Base-by-base conservation (phyloP, 148 eudicot species). In the Cornus kousa region DNA sequence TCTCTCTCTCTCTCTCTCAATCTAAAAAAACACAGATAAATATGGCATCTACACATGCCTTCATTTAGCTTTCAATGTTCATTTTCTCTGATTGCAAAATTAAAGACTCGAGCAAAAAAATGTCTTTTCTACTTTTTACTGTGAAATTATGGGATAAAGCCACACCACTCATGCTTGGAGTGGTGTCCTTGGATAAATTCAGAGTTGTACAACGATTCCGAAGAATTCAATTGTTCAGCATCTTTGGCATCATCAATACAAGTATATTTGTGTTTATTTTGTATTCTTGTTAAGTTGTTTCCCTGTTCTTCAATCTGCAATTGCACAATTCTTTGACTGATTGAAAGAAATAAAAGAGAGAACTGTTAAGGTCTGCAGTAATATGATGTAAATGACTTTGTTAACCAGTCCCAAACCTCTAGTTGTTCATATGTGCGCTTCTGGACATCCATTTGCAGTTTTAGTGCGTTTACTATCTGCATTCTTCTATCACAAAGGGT, bases 291-390 rank as follows among this genome's bases (percentile, higher is more conserved):
- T 39, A 8, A 70, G 28, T 50, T 70, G 50, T 24, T 40, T 70
- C 28, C 73, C 73, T 70, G 73, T 39, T 70, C 73, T 70, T 70
- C 73, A 39, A 70, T 39, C 73, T 70, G 24, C 73, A 70, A 70
- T 13, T 70, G 73, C 17, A 70, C 2, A 70, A 37, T 40, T 70
- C 55, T 70, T 70, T 70, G 73, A 37, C 13, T 70, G 73, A 19
- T 39, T 3, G 14, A 40, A 28, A 70, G 43, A 68, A 68, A 5
- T 1, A 4, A 68, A 32, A 12, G 9, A 24, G 28, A 28, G 16
- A 32, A 62, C 9, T 62, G 59, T 62, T 62, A 20, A 62, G 23
- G 7, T 62, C 20, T 62, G 24, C 28, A 28, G 1, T 28, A 5
- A 17, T 4, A n/a, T 62, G 66, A 62, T 19, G 24, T 20, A 8